Evolutionary conservation across 345 rosid species (phyloP), one percentile per base, ranked within the genome.

Genomic region (Clausena lansium): DNA sequence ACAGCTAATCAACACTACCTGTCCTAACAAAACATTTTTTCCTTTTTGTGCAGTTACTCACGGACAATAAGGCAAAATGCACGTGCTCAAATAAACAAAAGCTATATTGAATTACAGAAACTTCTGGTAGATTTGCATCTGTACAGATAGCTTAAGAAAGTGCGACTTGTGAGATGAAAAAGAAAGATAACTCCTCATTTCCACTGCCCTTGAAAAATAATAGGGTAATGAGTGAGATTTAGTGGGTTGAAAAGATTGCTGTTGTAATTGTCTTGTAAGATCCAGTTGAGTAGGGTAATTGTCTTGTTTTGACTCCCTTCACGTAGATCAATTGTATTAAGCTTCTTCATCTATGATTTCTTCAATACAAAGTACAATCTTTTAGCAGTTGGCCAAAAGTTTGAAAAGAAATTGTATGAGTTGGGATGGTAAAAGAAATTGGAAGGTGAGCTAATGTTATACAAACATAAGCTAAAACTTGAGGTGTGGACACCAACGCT

Each of bases 51-150:
- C 90, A 91, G 95, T 77, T 70, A 24, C 89, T 91, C 61, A 55
- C 68, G 38, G 92, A 88, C 71, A 83, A 74, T 1, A 85, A 72
- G 75, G 85, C 89, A 0, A 88, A 79, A 71, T 89, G 95, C 85
- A 84, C 67, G 15, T 91, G 95, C 80, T 70, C 82, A 54, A 77
- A 85, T 55, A 67, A 76, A 73, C 79, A 73, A 32, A 71, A 78
- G 61, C 73, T 32, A 35, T 38, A 63, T 30, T 79, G 79, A 63
- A 84, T 62, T 32, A 8, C 24, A 50, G 6, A 70, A 32, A 45
- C 55, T 38, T 61, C 76, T 39, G 77, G 78, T n/a, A 80, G 79
- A 78, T 67, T 61, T 75, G 71, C 61, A 73, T 71, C 24, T 82
- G 79, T 68, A 81, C 75, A 78, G 60, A 76, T 70, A 78, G 75